Evolutionary conservation across 1,284 basidiomycete species (phyloP), one percentile per base, ranked within the genome.

Genomic region (Ceratobasidium sp.): DNA sequence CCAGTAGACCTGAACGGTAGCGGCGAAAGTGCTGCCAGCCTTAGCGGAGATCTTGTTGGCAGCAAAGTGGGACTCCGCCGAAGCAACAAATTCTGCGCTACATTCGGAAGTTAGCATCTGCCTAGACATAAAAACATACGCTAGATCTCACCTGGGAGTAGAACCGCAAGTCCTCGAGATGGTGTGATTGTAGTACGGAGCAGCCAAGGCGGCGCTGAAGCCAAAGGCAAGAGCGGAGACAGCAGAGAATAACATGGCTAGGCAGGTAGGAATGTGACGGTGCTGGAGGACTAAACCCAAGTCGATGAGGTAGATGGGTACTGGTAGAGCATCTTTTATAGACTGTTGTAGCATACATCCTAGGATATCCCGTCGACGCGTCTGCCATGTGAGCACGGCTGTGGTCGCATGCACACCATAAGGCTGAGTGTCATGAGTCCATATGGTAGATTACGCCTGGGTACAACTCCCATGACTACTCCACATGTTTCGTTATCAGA

Each of bases 41-140:
- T 50, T 66, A 30, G 43, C 49, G 54, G 69, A 66, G 30, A 59
- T 49, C 43, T 67, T 46, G 72, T 64, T 32, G 23, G 62, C 58
- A 52, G 72, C 66, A 72, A 86, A 86, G 77, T 85, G 82, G 30
- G 80, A 80, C 79, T 74, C 73, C 32, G 70, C 69, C 21, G 57
- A 44, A 28, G 73, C 73, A 9, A 71, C 52, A 16, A 71, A 50
- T 28, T 57, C 67, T 21, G 43, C 67, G 46, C 67, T 71, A 8
- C 13, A 41, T 47, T 35, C 26, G 35, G 44, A 14, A n/a, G 38
- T 59, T 9, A 71, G 46, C 6, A 14, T 38, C 35, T 44, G 4
- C 41, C 23, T 2, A 13, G n/a, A 23, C 30, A 8, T 14, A 18
- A 11, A 47, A 13, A 11, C 9, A 23, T 30, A 38, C 23, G 59